A percentile compares a stretch with the other conserved stretches of the same genome.
phyloP scores from a whole-genome alignment of 2,329 filamentous ascomycete species.

The Verticillium nonalfalfae region DNA sequence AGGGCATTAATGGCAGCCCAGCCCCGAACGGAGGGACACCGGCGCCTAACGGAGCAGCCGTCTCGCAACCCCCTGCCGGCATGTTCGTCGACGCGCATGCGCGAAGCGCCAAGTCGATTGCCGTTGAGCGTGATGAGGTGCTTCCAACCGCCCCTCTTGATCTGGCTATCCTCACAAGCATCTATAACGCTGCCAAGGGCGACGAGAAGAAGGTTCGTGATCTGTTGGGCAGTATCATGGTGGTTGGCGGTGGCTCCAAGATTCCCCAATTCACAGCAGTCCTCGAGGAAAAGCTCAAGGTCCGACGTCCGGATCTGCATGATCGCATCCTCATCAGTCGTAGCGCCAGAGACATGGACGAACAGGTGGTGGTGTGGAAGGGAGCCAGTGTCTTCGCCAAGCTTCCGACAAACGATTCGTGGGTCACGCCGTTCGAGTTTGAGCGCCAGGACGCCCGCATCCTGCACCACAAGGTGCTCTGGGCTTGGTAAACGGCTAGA shows the following conservation, averaged over 20 bases:
- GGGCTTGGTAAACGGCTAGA: conserved; percentile 42
- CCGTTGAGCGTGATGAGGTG: conserved; percentile 69
- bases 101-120: conserved; percentile 46
- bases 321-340: conserved; percentile 58
- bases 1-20: conserved; percentile 40
- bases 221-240: conserved; percentile 83
- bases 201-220: conserved; percentile 93
- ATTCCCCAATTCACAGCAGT: conserved; percentile 73
- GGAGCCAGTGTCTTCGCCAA: conserved; percentile 95
- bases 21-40: conserved; percentile 43
- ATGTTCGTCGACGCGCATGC: conserved; percentile 45
- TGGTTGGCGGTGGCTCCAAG: conserved; percentile 80
- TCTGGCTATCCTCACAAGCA: conserved; percentile 81
- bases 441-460: conserved; percentile 77
- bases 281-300: conserved; percentile 75
- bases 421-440: conserved; percentile 85
- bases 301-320: conserved; percentile 52
- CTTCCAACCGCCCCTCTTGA: conserved; percentile 81
- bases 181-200: conserved; percentile 77
- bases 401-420: conserved; percentile 87
- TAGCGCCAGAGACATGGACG: conserved; percentile 88
- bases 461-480: conserved; percentile 74
- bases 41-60: conserved; percentile 21
- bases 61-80: conserved; percentile 30
- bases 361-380: conserved; percentile 97